Conservation (phyloP, 345 rosid genomes). For the Salix viminalis region DNA sequence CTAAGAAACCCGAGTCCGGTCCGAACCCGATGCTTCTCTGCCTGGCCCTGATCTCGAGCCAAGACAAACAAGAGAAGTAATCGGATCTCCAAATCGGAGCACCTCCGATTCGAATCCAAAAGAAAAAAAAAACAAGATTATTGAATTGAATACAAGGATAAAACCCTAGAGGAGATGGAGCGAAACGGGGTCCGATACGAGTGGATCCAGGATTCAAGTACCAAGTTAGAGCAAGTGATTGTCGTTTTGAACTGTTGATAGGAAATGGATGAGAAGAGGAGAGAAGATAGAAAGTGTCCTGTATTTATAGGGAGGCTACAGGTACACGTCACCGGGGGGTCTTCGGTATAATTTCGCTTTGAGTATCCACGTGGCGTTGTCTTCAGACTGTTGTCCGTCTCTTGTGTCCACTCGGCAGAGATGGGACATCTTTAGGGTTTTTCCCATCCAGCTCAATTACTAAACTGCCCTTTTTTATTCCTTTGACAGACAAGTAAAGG, state of each 20-base stretch:
- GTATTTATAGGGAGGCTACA: constrained; percentile 48
- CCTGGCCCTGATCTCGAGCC: constrained; percentile 99
- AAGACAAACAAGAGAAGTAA: constrained; percentile 59
- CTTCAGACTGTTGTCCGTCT: constrained; percentile 16
- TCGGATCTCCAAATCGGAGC: constrained; percentile 41
- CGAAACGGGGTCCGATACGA: background rate
- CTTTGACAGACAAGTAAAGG: no score
- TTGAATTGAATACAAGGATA: background rate
- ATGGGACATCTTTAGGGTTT: constrained; percentile 12
- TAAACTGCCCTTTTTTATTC: background rate
- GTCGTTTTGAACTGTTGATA: no score
- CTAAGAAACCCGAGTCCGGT: background rate
- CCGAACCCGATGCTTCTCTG: constrained; percentile 52
- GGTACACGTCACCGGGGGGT: constrained; percentile 42
- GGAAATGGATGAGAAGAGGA: no score
- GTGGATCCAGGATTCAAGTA: constrained; percentile 15
- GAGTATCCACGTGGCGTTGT: constrained; percentile 35
- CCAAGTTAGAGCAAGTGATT: background rate
- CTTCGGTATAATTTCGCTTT: constrained; percentile 9
- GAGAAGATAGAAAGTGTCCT: no score
- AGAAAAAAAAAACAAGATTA: background rate
- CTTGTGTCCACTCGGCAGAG: constrained; percentile 14
- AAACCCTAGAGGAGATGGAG: constrained; percentile 33
- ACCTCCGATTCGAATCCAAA: constrained; percentile 9
- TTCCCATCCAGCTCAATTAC: background rate